Evolutionary conservation across 192 early-diverging fungal genomes (phyloP).

Genomic region (Coemansia sp.): DNA sequence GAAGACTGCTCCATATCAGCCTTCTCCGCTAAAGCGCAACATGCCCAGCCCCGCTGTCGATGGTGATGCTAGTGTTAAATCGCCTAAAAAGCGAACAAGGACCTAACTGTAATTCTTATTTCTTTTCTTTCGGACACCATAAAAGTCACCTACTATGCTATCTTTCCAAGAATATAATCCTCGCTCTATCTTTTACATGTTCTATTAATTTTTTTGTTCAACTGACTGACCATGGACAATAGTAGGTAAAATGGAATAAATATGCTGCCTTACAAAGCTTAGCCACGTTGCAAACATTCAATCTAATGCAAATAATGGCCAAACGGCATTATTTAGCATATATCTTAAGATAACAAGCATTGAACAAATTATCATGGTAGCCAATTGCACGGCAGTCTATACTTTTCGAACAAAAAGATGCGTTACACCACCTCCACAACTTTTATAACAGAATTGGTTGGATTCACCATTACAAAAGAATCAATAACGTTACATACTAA

Average conservation of each 20-base stretch:
- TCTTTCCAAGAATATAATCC: neutral
- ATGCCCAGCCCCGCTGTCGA: slow-evolving; percentile 12
- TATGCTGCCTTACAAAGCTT: neutral
- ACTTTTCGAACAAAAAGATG: too few species aligned
- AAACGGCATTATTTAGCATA: neutral
- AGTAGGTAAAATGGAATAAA: neutral
- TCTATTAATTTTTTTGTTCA: neutral
- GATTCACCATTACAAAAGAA: too few species aligned
- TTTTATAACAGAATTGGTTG: too few species aligned
- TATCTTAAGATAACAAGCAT: too few species aligned
- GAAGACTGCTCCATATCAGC: slow-evolving; percentile 35
- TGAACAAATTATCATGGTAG: too few species aligned
- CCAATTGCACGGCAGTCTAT: too few species aligned
- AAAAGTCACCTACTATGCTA: neutral
- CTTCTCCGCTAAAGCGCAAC: slow-evolving; percentile 50
- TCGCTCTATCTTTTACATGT: neutral
- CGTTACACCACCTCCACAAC: too few species aligned
- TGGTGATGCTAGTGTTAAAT: neutral
- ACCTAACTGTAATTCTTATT: neutral
- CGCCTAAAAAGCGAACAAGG: slow-evolving; percentile 24
- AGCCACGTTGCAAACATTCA: neutral
- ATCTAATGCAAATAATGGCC: neutral
- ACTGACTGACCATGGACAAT: neutral
- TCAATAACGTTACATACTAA: too few species aligned
- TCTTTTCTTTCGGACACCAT: neutral